A percentile compares a stretch with the other conserved stretches of the same genome.
Conservation (phyloP, 1,284 basidiomycete species). For the Irpex lacteus region DNA sequence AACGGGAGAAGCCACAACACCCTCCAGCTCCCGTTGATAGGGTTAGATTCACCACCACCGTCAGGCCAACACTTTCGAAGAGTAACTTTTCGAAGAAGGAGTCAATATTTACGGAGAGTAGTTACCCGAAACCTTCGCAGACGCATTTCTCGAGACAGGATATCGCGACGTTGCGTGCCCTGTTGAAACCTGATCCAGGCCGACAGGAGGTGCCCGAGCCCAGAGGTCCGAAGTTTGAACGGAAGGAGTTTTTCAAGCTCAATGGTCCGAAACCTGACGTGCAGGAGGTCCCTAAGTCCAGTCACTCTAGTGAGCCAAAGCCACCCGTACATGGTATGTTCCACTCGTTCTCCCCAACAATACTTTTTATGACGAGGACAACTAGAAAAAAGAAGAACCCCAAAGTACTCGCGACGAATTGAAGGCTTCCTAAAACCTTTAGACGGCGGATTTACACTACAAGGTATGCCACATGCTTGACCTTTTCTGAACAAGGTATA, state of each 20-base stretch:
- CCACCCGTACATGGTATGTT: neutral
- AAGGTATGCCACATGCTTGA: neutral
- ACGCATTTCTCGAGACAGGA: too few species aligned
- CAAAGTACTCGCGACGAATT: constrained; percentile 28
- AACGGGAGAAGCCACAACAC: neutral
- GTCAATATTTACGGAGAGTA: too few species aligned
- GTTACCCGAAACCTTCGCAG: too few species aligned
- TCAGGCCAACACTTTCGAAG: too few species aligned
- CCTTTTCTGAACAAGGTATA: neutral
- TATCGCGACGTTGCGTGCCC: too few species aligned
- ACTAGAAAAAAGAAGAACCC: neutral
- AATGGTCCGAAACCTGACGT: neutral
- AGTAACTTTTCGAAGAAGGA: too few species aligned
- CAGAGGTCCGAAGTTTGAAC: too few species aligned
- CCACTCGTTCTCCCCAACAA: neutral
- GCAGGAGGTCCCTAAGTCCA: neutral
- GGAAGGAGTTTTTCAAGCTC: neutral
- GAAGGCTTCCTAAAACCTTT: constrained; percentile 41
- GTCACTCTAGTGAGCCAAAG: too few species aligned
- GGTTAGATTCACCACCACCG: too few species aligned
- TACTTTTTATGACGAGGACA: neutral
- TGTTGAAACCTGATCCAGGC: too few species aligned
- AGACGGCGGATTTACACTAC: neutral
- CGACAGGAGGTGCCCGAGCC: too few species aligned
- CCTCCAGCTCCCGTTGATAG: too few species aligned